Evolutionary conservation across 1,284 basidiomycete genomes (phyloP).

Genomic region (Prillingera fragicola): DNA sequence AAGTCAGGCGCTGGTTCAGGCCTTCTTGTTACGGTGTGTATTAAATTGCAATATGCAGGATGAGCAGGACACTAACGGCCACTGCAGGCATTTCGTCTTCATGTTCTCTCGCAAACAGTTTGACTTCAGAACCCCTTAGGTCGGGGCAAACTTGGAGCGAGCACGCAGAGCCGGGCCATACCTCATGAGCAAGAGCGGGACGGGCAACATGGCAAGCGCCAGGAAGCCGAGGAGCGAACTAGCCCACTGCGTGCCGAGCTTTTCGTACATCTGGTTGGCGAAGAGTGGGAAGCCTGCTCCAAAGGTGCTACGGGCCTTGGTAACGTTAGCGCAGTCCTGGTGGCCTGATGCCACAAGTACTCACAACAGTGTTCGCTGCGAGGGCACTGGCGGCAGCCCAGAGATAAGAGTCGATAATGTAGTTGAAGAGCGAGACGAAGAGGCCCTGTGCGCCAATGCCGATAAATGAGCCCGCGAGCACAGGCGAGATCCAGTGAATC

Average conservation of each 20-base stretch:
- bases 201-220: slow-evolving; percentile 42
- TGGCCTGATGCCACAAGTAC: too few relatives aligned
- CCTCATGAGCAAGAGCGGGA: slow-evolving; percentile 48
- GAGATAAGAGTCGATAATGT: slow-evolving; percentile 54
- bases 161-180: slow-evolving; percentile 50
- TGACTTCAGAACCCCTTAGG: too few relatives aligned
- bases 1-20: too few relatives aligned
- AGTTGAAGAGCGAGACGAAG: slow-evolving; percentile 53
- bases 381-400: slow-evolving; percentile 52
- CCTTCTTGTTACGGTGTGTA: too few relatives aligned
- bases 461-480: slow-evolving; percentile 50
- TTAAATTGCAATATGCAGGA: neutral
- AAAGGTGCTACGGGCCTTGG: neutral
- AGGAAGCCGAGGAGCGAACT: slow-evolving; percentile 43
- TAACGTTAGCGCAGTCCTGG: too few relatives aligned
- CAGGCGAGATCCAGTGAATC: slow-evolving; percentile 49
- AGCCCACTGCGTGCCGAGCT: slow-evolving; percentile 47
- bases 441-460: slow-evolving; percentile 53
- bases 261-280: slow-evolving; percentile 52
- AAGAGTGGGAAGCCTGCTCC: slow-evolving; percentile 46
- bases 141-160: slow-evolving; percentile 43
- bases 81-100: too few relatives aligned
- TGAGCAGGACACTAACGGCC: too few relatives aligned
- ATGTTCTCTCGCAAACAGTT: too few relatives aligned
- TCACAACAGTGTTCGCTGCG: slow-evolving; percentile 51